phyloP scores from a whole-genome alignment of 148 eudicot species.

The Tetragonia tetragonoides region DNA sequence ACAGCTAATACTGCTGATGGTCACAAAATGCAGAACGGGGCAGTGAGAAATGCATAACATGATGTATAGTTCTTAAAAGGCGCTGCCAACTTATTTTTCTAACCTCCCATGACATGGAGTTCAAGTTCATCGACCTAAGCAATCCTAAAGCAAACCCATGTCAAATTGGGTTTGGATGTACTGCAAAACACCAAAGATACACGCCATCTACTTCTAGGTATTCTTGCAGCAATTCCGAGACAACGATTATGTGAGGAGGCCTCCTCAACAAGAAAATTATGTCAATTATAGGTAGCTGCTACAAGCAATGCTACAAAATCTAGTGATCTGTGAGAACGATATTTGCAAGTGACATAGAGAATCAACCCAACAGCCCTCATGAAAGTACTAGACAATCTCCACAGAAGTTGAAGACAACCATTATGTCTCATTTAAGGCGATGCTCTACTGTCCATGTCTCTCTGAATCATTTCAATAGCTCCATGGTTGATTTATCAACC shows the following conservation, averaged over 20 bases:
- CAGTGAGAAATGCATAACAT: too few species aligned
- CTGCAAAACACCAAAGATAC: neutral
- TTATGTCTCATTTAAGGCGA: neutral
- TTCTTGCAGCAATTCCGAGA: neutral
- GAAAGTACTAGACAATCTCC: neutral
- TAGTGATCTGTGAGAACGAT: neutral
- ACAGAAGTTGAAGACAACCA: neutral
- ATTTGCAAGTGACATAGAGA: neutral
- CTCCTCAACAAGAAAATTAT: neutral
- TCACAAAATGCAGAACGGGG: too few species aligned
- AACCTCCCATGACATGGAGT: neutral
- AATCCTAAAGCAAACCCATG: neutral
- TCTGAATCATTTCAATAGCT: neutral
- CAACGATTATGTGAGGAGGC: neutral
- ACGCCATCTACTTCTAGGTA: neutral
- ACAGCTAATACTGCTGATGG: too few species aligned
- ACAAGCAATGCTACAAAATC: neutral
- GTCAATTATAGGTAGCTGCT: neutral
- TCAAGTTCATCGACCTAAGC: neutral
- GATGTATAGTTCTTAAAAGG: too few species aligned
- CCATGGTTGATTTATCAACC: neutral
- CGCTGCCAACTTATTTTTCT: neutral
- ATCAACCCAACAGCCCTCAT: neutral
- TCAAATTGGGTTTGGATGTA: neutral
- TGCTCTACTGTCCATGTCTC: neutral